phyloP scores from a whole-genome alignment of 768 basidiomycete genomes.

The Phaeolepiota aurea region DNA sequence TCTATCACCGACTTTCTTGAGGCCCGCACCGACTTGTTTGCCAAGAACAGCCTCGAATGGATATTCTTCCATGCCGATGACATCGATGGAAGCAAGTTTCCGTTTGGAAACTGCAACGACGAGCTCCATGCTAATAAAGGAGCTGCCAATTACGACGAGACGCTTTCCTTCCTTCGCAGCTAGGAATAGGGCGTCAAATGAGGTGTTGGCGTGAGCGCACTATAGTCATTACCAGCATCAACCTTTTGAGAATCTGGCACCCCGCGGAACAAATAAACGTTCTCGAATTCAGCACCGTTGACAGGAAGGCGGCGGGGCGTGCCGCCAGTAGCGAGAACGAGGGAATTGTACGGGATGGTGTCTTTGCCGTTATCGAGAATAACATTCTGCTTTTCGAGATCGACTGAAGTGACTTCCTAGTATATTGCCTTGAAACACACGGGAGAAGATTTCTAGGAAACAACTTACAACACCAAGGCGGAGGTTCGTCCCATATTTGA shows the following conservation, averaged over 20 bases:
- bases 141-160: constrained; percentile 78
- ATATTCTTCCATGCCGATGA: constrained; percentile 74
- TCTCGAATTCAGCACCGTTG: constrained; percentile 63
- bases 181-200: too few relatives aligned
- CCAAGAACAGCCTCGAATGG: constrained; percentile 84
- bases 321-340: constrained; percentile 76
- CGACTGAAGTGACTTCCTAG: constrained; percentile 65
- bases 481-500: constrained; percentile 63
- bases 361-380: constrained; percentile 52
- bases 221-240: constrained; percentile 43
- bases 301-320: constrained; percentile 70
- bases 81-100: constrained; percentile 72
- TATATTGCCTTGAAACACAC: neutral
- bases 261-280: constrained; percentile 69
- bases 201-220: constrained; percentile 3
- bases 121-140: constrained; percentile 92
- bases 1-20: constrained; percentile 52
- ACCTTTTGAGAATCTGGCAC: constrained; percentile 66
- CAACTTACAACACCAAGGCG: constrained; percentile 46
- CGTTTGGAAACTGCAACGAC: constrained; percentile 67
- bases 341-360: constrained; percentile 57
- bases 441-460: too few relatives aligned
- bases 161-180: constrained; percentile 60
- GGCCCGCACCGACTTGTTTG: constrained; percentile 64
- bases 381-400: constrained; percentile 55